Evolutionary conservation across 2,329 filamentous ascomycete species (phyloP).

Genomic region (Spiromastix sp.): DNA sequence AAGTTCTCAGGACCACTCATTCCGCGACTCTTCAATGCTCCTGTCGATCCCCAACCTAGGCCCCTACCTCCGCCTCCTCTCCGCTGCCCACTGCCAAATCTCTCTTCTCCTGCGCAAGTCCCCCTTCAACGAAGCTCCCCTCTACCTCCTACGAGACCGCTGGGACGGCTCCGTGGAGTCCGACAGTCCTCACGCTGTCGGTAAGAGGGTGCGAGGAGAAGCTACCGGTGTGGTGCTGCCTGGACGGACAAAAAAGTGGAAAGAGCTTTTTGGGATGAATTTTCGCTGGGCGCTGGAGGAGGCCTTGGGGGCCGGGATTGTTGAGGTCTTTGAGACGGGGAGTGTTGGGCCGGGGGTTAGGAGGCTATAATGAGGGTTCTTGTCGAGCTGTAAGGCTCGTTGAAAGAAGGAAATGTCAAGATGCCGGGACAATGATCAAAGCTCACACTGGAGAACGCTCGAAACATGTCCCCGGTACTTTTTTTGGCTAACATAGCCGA

Average conservation of each 20-base stretch:
- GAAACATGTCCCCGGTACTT: too few species aligned
- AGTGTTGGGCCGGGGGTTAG: constrained; percentile 49
- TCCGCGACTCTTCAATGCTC: constrained; percentile 30
- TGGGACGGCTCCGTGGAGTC: constrained; percentile 53
- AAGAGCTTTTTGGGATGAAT: constrained; percentile 45
- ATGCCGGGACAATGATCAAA: too few species aligned
- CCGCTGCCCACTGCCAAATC: constrained; percentile 44
- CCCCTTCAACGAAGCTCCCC: constrained; percentile 43
- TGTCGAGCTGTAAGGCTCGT: not conserved
- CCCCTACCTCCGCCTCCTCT: constrained; percentile 48
- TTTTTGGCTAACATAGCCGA: too few species aligned
- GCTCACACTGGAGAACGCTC: too few species aligned
- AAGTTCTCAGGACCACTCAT: constrained; percentile 7
- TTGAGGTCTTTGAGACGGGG: constrained; percentile 54
- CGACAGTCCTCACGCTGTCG: constrained; percentile 32
- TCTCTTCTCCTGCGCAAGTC: constrained; percentile 43
- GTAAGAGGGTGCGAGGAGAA: constrained; percentile 47
- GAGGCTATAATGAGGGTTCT: constrained; percentile 20
- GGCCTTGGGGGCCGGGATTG: constrained; percentile 48
- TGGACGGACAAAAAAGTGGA: constrained; percentile 55
- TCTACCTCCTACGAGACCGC: constrained; percentile 45
- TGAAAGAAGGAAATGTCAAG: too few species aligned
- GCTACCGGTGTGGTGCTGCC: constrained; percentile 44
- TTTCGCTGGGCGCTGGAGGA: constrained; percentile 54
- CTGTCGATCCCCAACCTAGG: constrained; percentile 52